Evolutionary conservation across 2,329 filamentous ascomycete species (phyloP).

Genomic region (Amesomyces nigricolor): DNA sequence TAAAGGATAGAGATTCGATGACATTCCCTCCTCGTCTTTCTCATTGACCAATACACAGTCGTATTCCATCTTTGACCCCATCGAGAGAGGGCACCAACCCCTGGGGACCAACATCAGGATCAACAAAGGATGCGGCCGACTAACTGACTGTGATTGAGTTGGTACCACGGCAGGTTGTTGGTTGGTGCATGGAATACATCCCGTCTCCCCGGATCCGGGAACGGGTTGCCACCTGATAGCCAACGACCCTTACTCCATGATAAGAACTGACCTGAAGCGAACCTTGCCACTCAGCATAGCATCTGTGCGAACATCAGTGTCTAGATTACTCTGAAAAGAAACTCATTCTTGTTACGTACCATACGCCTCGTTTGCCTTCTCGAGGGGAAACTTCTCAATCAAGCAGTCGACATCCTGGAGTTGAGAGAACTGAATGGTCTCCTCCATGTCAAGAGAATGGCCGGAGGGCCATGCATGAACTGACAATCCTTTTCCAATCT

Average conservation of each 20-base stretch:
- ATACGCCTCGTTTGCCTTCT: constrained; percentile 41
- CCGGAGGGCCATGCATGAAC: constrained; percentile 61
- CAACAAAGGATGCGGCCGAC: too few relatives aligned
- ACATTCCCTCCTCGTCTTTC: too few relatives aligned
- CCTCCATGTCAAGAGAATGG: constrained; percentile 56
- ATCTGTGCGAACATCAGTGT: constrained; percentile 24
- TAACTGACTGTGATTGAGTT: too few relatives aligned
- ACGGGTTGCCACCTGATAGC: background rate
- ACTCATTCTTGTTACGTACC: constrained; percentile 1
- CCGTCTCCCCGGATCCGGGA: background rate
- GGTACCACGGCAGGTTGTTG: too few relatives aligned
- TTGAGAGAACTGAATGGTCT: constrained; percentile 61
- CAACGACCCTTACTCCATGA: constrained; percentile 35
- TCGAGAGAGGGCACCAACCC: too few relatives aligned
- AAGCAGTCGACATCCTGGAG: constrained; percentile 58
- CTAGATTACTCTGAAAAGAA: background rate
- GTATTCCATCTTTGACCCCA: too few relatives aligned
- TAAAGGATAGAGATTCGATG: too few relatives aligned
- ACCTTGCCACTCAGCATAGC: constrained; percentile 45
- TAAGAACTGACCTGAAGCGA: constrained; percentile 46
- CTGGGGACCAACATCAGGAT: too few relatives aligned
- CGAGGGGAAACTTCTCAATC: constrained; percentile 59
- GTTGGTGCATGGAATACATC: background rate
- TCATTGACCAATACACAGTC: too few relatives aligned
- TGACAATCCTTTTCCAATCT: constrained; percentile 43